phyloP scores from a whole-genome alignment of 1,139 yeast genomes.

The Pichia terricola region DNA sequence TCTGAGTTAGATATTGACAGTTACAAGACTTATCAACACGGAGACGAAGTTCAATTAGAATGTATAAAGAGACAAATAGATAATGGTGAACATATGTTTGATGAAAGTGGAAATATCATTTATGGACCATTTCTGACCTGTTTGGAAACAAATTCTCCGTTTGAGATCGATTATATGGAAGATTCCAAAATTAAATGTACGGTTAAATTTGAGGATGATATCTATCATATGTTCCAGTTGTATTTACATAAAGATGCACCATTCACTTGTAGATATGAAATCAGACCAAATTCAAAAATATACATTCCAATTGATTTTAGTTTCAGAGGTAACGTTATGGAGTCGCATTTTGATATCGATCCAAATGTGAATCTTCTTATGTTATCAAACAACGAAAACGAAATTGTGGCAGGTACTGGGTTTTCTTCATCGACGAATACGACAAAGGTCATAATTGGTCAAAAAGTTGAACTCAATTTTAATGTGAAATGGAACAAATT shows the following conservation, averaged over 20 bases:
- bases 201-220: conserved; percentile 52
- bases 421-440: conserved; percentile 59
- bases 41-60: conserved; percentile 42
- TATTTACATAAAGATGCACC: conserved; percentile 75
- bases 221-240: conserved; percentile 63
- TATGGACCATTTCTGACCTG: conserved; percentile 55
- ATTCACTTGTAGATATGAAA: conserved; percentile 56
- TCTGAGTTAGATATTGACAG: conserved; percentile 13
- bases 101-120: conserved; percentile 46
- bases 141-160: conserved; percentile 53
- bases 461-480: conserved; percentile 45
- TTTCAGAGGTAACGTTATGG: conserved; percentile 59
- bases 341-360: conserved; percentile 64
- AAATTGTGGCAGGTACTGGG: conserved; percentile 44
- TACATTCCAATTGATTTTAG: conserved; percentile 54
- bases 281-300: conserved; percentile 43
- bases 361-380: conserved; percentile 46
- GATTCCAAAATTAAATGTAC: conserved; percentile 55
- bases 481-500: conserved; percentile 47
- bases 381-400: conserved; percentile 21
- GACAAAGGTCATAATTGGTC: conserved; percentile 58
- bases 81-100: conserved; percentile 67
- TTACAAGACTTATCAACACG: conserved; percentile 29
- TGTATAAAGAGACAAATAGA: conserved; percentile 65
- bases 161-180: conserved; percentile 42